Evolutionary conservation across 371 early-diverging fungal genomes (phyloP).

Genomic region (Chytridium lagenaria): DNA sequence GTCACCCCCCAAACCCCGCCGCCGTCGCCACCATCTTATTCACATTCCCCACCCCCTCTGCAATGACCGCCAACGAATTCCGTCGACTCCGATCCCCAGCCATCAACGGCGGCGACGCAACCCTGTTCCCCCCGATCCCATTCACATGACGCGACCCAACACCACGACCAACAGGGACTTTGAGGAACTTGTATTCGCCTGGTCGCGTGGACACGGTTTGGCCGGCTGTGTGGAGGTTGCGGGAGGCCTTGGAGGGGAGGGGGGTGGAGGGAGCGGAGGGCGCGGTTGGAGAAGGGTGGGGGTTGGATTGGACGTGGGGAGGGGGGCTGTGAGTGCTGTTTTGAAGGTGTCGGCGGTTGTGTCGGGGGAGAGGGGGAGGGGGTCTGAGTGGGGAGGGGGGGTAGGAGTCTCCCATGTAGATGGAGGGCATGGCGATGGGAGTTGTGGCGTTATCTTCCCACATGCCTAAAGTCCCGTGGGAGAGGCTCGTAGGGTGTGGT

Average conservation of each 20-base stretch:
- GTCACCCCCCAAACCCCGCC: conserved; percentile 18
- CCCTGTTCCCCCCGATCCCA: conserved; percentile 20
- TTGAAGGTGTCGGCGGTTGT: neutral
- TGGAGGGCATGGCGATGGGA: conserved; percentile 17
- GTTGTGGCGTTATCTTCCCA: conserved; percentile 11
- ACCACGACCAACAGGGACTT: conserved; percentile 13
- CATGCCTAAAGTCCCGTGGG: conserved; percentile 14
- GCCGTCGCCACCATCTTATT: conserved; percentile 19
- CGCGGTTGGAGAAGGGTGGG: neutral
- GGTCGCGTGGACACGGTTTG: neutral
- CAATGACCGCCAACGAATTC: neutral
- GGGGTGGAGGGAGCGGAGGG: conserved; percentile 14
- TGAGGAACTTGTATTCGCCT: conserved; percentile 20
- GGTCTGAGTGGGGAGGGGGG: neutral
- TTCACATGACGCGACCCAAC: neutral
- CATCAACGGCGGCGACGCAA: conserved; percentile 17
- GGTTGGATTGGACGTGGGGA: neutral
- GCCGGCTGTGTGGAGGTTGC: conserved; percentile 18
- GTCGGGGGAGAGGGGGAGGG: neutral
- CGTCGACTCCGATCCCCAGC: conserved; percentile 6
- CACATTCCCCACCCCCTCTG: neutral
- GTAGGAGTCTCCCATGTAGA: conserved; percentile 5
- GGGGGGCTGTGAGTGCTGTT: neutral
- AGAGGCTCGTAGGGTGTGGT: neutral
- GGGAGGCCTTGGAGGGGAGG: neutral